phyloP scores from a whole-genome alignment of 2,329 filamentous ascomycete genomes.

The Chaetomiaceae sp. region DNA sequence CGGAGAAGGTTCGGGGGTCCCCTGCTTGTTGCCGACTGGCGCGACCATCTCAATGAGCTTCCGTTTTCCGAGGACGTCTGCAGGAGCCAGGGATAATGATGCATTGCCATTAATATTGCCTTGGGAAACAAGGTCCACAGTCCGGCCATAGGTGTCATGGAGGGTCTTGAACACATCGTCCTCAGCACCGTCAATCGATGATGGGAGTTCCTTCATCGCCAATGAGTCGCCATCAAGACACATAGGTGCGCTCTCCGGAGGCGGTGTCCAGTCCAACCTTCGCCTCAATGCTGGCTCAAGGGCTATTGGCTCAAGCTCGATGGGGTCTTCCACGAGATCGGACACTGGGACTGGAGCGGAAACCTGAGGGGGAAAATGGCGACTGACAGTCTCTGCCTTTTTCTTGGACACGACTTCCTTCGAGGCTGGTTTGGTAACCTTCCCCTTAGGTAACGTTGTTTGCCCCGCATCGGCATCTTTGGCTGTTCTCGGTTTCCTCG shows the following conservation, averaged over 20 bases:
- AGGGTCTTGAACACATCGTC: conserved; percentile 41
- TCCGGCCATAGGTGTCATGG: conserved; percentile 39
- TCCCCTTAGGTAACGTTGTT: conserved; percentile 30
- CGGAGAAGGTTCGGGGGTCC: conserved; percentile 29
- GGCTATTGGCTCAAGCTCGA: conserved; percentile 31
- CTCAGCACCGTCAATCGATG: conserved; percentile 14
- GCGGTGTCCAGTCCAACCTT: conserved; percentile 66
- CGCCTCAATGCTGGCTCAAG: conserved; percentile 50
- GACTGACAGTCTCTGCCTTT: conserved; percentile 32
- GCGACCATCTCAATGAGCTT: conserved; percentile 51
- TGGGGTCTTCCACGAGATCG: conserved; percentile 21
- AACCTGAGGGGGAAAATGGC: conserved; percentile 28
- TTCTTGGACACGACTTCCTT: conserved; percentile 25
- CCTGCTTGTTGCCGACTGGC: conserved; percentile 27
- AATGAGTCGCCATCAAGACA: conserved; percentile 32
- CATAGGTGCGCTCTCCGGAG: conserved; percentile 27
- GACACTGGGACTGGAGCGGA: background rate
- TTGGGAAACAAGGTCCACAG: conserved; percentile 18
- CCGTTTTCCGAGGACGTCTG: conserved; percentile 46
- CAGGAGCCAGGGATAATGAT: conserved; percentile 9
- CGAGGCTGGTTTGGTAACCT: conserved; percentile 30
- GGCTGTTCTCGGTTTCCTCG: conserved; percentile 33
- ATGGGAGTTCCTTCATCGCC: conserved; percentile 28
- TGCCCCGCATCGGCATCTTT: conserved; percentile 25
- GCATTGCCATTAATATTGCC: conserved; percentile 1